These are phyloP conservation scores for Neocucurbitaria cava DNA, from an alignment of 2,329 filamentous ascomycete species.

Conservation along the genomic window DNA sequence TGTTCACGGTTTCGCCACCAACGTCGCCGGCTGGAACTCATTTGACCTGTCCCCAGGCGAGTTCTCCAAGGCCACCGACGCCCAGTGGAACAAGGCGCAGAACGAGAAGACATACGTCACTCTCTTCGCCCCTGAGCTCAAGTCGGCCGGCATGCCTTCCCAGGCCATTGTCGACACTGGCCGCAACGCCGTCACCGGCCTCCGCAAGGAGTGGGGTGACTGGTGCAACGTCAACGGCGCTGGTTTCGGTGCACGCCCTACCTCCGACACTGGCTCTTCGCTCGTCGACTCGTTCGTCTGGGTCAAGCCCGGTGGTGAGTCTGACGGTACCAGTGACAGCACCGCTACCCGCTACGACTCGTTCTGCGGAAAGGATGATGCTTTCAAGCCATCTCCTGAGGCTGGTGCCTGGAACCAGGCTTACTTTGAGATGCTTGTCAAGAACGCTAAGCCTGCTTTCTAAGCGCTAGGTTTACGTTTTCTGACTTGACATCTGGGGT, in stretches of 20 bases:
- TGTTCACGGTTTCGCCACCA: conserved; percentile 62
- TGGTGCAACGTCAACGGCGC: conserved; percentile 73
- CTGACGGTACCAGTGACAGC: conserved; percentile 55
- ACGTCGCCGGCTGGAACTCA: conserved; percentile 67
- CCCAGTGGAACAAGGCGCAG: conserved; percentile 52
- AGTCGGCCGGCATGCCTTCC: conserved; percentile 56
- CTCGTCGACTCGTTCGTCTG: conserved; percentile 72
- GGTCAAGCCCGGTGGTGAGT: conserved; percentile 71
- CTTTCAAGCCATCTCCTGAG: conserved; percentile 70
- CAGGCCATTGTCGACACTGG: conserved; percentile 64
- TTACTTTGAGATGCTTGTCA: conserved; percentile 48
- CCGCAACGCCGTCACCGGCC: conserved; percentile 62
- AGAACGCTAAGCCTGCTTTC: conserved; percentile 49
- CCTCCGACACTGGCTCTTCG: conserved; percentile 63
- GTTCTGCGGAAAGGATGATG: conserved; percentile 62
- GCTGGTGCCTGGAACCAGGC: conserved; percentile 71
- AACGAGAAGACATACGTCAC: conserved; percentile 63
- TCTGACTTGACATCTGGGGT: no score
- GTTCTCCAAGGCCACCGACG: conserved; percentile 44
- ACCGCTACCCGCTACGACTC: conserved; percentile 61
- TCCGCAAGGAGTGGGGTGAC: conserved; percentile 65
- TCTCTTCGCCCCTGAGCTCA: conserved; percentile 59
- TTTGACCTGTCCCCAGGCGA: conserved; percentile 54
- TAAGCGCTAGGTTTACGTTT: no score
- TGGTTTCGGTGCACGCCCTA: conserved; percentile 68